Conservation (phyloP, 2,329 filamentous ascomycete species). For the Tothia fuscella region DNA sequence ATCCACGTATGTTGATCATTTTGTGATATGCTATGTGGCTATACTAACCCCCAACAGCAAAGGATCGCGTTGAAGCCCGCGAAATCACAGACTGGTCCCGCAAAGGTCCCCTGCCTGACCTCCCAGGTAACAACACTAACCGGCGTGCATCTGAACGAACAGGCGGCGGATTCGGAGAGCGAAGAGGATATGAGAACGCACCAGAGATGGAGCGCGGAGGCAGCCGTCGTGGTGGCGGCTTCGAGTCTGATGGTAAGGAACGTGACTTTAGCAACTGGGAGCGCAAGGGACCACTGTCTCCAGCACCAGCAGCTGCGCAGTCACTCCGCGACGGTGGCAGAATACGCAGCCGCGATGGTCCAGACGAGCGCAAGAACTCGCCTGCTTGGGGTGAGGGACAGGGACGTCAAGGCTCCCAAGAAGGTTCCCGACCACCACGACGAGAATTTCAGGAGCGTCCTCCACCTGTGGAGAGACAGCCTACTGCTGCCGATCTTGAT, state of each 20-base stretch:
- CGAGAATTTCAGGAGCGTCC: conserved; percentile 63
- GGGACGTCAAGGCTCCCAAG: conserved; percentile 40
- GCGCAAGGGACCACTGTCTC: conserved; percentile 80
- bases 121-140: conserved; percentile 44
- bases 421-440: conserved; percentile 68
- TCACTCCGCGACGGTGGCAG: conserved; percentile 44
- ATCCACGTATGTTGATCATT: conserved; percentile 71
- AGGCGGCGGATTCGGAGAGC: conserved; percentile 36
- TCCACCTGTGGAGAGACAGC: conserved; percentile 51
- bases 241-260: conserved; percentile 59
- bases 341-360: conserved; percentile 45
- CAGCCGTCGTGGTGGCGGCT: conserved; percentile 51
- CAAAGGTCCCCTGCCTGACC: conserved; percentile 74
- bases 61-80: conserved; percentile 69
- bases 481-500: conserved; percentile 83
- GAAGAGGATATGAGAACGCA: conserved; percentile 39
- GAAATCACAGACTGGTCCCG: conserved; percentile 87
- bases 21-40: neutral
- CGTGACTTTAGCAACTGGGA: conserved; percentile 88
- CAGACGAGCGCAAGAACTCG: conserved; percentile 38
- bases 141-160: conserved; percentile 41
- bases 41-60: conserved; percentile 48
- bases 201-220: conserved; percentile 51
- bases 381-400: conserved; percentile 63
- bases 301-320: conserved; percentile 38